Percentiles rank a stretch among this genome's conserved stretches.
Evolutionary conservation across 1,284 basidiomycete genomes (phyloP).

Genomic region (Trametes pubescens): DNA sequence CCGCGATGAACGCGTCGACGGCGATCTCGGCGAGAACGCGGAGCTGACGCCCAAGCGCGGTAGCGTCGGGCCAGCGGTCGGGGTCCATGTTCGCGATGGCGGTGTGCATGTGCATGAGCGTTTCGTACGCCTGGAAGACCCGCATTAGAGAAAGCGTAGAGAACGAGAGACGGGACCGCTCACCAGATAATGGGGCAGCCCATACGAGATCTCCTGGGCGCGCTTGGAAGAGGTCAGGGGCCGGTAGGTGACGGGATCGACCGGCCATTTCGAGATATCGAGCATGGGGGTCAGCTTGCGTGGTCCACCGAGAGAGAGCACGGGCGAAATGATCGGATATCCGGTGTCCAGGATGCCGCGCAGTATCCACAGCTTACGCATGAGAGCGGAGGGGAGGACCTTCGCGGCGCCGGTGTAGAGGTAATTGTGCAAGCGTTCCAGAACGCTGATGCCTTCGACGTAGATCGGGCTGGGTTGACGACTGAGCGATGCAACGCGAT

Average conservation of each 20-base stretch:
- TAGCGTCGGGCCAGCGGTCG: not conserved
- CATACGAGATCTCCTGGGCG: constrained; percentile 5
- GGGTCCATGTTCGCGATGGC: not conserved
- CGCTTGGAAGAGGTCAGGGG: not conserved
- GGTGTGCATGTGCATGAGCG: not conserved
- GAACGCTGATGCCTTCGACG: constrained; percentile 1
- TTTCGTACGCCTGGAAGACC: not conserved
- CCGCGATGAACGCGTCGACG: not conserved
- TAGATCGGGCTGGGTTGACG: not conserved
- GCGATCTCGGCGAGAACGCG: not conserved
- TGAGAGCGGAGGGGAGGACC: constrained; percentile 2
- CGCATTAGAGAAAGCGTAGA: not conserved
- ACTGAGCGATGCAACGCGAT: not conserved
- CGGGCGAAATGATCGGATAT: constrained; percentile 5
- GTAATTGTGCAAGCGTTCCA: constrained; percentile 10
- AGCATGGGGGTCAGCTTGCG: not conserved
- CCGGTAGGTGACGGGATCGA: not conserved
- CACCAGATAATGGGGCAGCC: constrained; percentile 1
- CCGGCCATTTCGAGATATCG: not conserved
- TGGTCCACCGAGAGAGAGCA: not conserved
- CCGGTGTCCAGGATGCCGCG: constrained; percentile 5
- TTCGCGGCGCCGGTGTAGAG: constrained; percentile 4
- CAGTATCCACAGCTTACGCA: not conserved
- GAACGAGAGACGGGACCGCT: not conserved
- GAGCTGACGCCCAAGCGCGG: not conserved